These are phyloP conservation scores for Cordyceps tenuipes DNA, from an alignment of 2,329 filamentous ascomycete genomes.

Conservation along the genomic window DNA sequence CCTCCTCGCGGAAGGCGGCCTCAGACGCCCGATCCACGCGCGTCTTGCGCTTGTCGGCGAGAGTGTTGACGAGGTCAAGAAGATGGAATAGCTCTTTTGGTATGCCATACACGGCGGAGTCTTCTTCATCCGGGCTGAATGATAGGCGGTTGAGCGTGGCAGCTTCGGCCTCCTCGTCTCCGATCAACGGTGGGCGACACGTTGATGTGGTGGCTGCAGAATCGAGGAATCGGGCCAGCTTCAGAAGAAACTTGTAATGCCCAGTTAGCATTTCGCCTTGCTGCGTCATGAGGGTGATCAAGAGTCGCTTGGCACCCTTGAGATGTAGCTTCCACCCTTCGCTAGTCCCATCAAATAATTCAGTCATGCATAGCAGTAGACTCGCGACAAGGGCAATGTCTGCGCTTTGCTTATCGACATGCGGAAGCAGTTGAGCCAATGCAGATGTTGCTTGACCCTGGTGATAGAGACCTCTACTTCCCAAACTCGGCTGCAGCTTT, in stretches of 20 bases:
- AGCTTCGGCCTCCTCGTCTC: constrained; percentile 23
- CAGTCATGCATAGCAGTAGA: constrained; percentile 34
- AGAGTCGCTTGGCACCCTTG: constrained; percentile 31
- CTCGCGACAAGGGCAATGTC: constrained; percentile 31
- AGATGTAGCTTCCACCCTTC: constrained; percentile 34
- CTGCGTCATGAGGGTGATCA: constrained; percentile 25
- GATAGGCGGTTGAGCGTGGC: constrained; percentile 21
- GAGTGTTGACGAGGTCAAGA: constrained; percentile 24
- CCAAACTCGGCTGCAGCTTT: constrained; percentile 24
- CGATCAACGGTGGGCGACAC: constrained; percentile 26
- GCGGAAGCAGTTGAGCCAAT: constrained; percentile 24
- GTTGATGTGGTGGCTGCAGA: constrained; percentile 27
- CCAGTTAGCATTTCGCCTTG: constrained; percentile 27
- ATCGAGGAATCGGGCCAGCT: constrained; percentile 25
- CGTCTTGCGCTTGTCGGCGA: constrained; percentile 25
- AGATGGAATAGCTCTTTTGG: constrained; percentile 28
- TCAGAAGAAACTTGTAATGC: constrained; percentile 30
- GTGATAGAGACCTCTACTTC: constrained; percentile 22
- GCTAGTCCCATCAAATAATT: constrained; percentile 34
- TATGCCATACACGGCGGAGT: constrained; percentile 28
- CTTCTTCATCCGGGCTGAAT: constrained; percentile 22
- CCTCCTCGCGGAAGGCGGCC: constrained; percentile 22
- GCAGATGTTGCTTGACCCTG: constrained; percentile 25
- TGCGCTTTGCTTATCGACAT: constrained; percentile 24
- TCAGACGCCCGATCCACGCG: constrained; percentile 24